Percentiles rank a stretch among this genome's conserved stretches.
phyloP scores from a whole-genome alignment of 768 basidiomycete genomes.

The Lactarius deliciosus region DNA sequence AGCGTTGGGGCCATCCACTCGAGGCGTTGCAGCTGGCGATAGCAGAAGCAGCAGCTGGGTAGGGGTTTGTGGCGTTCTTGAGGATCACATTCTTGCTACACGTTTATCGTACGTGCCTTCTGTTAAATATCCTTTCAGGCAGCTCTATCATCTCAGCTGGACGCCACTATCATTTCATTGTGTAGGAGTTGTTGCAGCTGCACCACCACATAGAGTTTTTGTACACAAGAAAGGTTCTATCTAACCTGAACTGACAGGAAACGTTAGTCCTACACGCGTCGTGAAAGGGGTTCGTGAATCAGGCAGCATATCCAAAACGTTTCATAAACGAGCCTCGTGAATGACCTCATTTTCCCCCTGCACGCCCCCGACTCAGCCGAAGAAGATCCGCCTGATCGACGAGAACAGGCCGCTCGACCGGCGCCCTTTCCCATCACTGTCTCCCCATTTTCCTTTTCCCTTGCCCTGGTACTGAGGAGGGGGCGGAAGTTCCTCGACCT shows the following conservation, averaged over 20 bases:
- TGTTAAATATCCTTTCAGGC: neutral
- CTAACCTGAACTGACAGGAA: neutral
- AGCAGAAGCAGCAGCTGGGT: neutral
- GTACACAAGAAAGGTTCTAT: constrained; percentile 1
- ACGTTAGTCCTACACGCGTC: neutral
- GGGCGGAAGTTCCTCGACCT: constrained; percentile 18
- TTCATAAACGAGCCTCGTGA: neutral
- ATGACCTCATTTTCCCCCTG: neutral
- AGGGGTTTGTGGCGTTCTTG: neutral
- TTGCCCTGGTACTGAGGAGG: constrained; percentile 25
- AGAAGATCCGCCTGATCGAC: constrained; percentile 17
- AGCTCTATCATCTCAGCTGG: neutral
- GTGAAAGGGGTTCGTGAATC: neutral
- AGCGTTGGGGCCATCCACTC: constrained; percentile 26
- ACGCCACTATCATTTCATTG: neutral
- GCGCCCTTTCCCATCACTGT: neutral
- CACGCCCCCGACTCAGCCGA: neutral
- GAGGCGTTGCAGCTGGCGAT: constrained; percentile 2
- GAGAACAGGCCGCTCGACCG: constrained; percentile 17
- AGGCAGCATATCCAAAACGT: neutral
- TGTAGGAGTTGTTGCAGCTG: neutral
- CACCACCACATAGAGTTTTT: neutral
- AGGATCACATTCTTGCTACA: neutral
- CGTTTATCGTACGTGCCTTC: neutral
- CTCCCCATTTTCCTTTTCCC: constrained; percentile 2